Base-by-base conservation (phyloP, 441 rosid genomes). In the Syzygium syzygioides region DNA sequence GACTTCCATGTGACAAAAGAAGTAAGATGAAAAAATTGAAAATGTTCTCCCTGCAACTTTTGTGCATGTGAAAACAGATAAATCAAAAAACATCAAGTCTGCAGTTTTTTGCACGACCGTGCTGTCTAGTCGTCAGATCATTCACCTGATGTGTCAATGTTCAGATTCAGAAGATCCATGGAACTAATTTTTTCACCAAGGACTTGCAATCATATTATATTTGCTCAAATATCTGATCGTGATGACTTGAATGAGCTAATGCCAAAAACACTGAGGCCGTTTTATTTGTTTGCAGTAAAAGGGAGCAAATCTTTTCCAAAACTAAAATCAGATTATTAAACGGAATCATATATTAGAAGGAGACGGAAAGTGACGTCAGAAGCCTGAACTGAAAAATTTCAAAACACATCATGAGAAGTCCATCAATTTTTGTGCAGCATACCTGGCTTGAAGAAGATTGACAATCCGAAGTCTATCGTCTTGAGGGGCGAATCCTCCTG, bases 401-500 rank as follows among this genome's bases (percentile, higher is more conserved):
- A 37, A 32, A 32, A 84, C 48, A 28, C 62, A 20, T 55, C 64
- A 45, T 17, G 41, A 32, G 48, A 55, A 53, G 60, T 53, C 60
- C 60, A 53, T 55, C 86, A 19, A 53, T 85, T 57, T 55, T 19
- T 55, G 19, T 32, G 62, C 54, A 87, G 86, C 92, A 87, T 94
- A 94, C 97, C 96, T 64, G 96, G 97, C 88, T 91, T 94, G 86
- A 95, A 90, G 89, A 95, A 95, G 88, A 90, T 89, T 30, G 97
- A 95, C 86, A 95, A 92, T 86, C 97, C 96, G 23, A 95, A 95
- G 90, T 95, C 97, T 71, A 95, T 95, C 32, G 95, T 94, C 90
- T 95, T 95, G 25, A 95, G 94, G 85, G 95, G 95, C 2, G 96
- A 94, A 86, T 95, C 96, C 86, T 95, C 97, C 30, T 91, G 52